Evolutionary conservation across 495 filamentous ascomycete genomes (phyloP).

Genomic region (Xanthoparmelia taractica): DNA sequence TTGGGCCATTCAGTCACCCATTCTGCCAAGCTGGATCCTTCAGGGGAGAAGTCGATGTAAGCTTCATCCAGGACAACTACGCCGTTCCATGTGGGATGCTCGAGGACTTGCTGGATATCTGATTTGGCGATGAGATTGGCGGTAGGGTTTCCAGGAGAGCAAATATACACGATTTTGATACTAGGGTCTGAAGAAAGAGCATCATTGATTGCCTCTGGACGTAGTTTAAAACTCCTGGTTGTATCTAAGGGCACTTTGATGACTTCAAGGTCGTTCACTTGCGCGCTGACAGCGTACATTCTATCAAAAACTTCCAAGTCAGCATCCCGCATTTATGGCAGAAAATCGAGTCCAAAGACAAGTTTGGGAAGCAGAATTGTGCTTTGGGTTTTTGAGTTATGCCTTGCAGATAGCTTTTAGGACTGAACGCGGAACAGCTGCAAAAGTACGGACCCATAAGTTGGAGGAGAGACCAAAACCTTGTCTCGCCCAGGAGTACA

Average conservation of each 20-base stretch:
- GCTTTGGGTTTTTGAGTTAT: background rate
- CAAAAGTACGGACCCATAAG: constrained; percentile 54
- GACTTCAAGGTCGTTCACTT: constrained; percentile 82
- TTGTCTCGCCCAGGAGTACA: constrained; percentile 79
- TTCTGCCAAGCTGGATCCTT: constrained; percentile 75
- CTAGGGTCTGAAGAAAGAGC: constrained; percentile 52
- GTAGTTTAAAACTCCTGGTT: constrained; percentile 56
- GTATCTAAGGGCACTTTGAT: constrained; percentile 73
- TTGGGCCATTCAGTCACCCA: constrained; percentile 94
- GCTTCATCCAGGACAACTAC: constrained; percentile 91
- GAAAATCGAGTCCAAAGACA: background rate
- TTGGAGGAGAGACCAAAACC: constrained; percentile 90
- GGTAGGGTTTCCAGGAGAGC: constrained; percentile 92
- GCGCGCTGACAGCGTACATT: constrained; percentile 92
- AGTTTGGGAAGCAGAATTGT: background rate
- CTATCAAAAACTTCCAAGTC: background rate
- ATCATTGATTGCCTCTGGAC: constrained; percentile 58
- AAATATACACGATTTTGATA: constrained; percentile 87
- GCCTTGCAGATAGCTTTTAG: background rate
- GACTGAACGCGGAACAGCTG: background rate
- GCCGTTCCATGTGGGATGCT: constrained; percentile 92
- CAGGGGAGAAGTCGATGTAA: constrained; percentile 87
- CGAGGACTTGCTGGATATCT: constrained; percentile 65
- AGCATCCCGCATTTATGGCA: background rate
- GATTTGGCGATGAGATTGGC: constrained; percentile 65